phyloP scores from a whole-genome alignment of 2,329 filamentous ascomycete genomes.

The Thelonectria discophora region DNA sequence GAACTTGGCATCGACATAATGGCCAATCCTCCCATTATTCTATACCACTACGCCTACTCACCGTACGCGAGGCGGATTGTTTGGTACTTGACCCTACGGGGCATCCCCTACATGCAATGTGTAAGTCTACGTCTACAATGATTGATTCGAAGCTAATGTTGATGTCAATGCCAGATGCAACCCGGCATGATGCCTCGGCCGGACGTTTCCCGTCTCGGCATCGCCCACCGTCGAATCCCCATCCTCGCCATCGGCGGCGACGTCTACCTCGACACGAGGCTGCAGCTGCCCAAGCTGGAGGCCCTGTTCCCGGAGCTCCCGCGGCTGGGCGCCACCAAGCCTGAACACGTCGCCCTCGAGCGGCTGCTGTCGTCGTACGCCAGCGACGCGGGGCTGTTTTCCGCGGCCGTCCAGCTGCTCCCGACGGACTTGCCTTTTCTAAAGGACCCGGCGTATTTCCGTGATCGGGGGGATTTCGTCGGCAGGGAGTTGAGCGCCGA shows the following conservation, averaged over 20 bases:
- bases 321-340: conserved; percentile 47
- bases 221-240: conserved; percentile 75
- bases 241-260: conserved; percentile 72
- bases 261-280: conserved; percentile 74
- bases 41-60: conserved; percentile 74
- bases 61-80: conserved; percentile 70
- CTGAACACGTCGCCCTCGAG: conserved; percentile 57
- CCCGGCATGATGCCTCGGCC: conserved; percentile 72
- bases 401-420: conserved; percentile 61
- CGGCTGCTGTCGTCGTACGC: conserved; percentile 65
- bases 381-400: conserved; percentile 67
- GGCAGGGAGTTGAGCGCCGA: conserved; percentile 41
- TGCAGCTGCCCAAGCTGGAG: conserved; percentile 74
- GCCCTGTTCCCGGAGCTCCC: conserved; percentile 57
- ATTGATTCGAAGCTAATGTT: not conserved
- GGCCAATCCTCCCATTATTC: conserved; percentile 53
- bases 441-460: conserved; percentile 65
- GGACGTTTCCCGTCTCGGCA: conserved; percentile 67
- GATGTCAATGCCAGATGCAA: conserved; percentile 61
- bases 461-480: conserved; percentile 61
- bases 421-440: conserved; percentile 63
- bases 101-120: conserved; percentile 73
- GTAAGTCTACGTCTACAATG: conserved; percentile 54
- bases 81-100: conserved; percentile 74
- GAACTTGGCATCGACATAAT: conserved; percentile 22